Evolutionary conservation across 2,329 filamentous ascomycete species (phyloP).

Genomic region (Tolypocladium cylindrosporum): DNA sequence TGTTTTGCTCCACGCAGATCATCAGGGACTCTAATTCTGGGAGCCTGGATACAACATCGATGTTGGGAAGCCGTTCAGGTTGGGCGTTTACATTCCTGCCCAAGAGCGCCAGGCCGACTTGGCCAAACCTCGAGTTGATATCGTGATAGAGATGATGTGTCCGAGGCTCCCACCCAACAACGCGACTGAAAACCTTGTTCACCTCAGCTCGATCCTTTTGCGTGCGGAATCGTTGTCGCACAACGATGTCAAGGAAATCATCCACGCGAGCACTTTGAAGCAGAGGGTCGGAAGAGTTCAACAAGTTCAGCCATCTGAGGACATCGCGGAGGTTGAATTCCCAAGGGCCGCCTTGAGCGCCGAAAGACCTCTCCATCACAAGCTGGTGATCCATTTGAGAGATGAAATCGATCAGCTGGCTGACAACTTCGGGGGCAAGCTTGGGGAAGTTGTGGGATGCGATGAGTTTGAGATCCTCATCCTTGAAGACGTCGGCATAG

Average conservation of each 20-base stretch:
- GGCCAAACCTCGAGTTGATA: conserved; percentile 53
- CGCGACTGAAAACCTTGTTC: conserved; percentile 52
- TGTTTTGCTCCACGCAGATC: conserved; percentile 74
- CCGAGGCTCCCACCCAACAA: conserved; percentile 45
- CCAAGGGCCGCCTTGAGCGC: conserved; percentile 69
- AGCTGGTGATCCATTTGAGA: conserved; percentile 67
- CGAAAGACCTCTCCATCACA: conserved; percentile 46
- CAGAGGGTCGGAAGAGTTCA: conserved; percentile 41
- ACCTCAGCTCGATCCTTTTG: conserved; percentile 57
- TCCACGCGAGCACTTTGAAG: conserved; percentile 49
- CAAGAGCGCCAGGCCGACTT: conserved; percentile 71
- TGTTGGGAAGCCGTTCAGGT: conserved; percentile 37
- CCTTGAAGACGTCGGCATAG: conserved; percentile 82
- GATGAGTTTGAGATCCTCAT: conserved; percentile 73
- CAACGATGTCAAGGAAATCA: conserved; percentile 73
- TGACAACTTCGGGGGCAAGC: conserved; percentile 48
- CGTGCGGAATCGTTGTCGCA: conserved; percentile 79
- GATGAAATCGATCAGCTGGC: conserved; percentile 69
- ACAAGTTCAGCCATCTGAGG: conserved; percentile 72
- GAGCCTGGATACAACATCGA: conserved; percentile 47
- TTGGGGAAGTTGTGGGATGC: conserved; percentile 66
- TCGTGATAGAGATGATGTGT: conserved; percentile 63
- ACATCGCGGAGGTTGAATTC: conserved; percentile 92
- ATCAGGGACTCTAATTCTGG: conserved; percentile 76
- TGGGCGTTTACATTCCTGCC: conserved; percentile 47